Evolutionary conservation across 306 rosid genomes (phyloP).

Genomic region (Argentina anserina): DNA sequence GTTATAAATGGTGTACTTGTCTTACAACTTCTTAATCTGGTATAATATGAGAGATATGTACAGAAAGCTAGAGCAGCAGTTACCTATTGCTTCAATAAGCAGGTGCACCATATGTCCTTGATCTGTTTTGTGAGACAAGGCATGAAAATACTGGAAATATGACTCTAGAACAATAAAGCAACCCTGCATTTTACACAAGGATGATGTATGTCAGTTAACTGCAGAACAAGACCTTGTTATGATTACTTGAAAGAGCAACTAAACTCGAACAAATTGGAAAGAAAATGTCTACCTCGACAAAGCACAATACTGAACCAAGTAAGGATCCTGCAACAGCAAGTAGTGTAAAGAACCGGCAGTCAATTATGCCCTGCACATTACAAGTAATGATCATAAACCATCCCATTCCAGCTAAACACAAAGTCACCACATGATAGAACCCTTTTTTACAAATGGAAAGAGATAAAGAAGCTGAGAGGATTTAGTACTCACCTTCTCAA

Average conservation of each 20-base stretch:
- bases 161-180: slow-evolving; percentile 33
- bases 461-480: not conserved
- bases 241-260: not conserved
- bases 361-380: slow-evolving; percentile 33
- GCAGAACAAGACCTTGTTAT: not conserved
- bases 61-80: not conserved
- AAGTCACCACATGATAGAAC: not conserved
- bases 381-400: not conserved
- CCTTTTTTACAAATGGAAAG: not conserved
- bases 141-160: slow-evolving; percentile 37
- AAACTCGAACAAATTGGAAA: not conserved
- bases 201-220: not conserved
- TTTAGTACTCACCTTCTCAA: slow-evolving; percentile 36
- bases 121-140: slow-evolving; percentile 35
- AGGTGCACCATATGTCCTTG: slow-evolving; percentile 38
- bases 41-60: not conserved
- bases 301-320: slow-evolving; percentile 48
- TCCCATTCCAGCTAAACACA: not conserved
- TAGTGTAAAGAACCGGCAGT: slow-evolving; percentile 50
- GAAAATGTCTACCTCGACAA: slow-evolving; percentile 34
- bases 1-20: not conserved
- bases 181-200: slow-evolving; percentile 34
- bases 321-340: slow-evolving; percentile 50
- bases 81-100: slow-evolving; percentile 57
- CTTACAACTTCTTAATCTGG: not conserved